These are phyloP conservation scores for Amanita pallidorosea DNA, from an alignment of 768 basidiomycete species.

Conservation along the genomic window DNA sequence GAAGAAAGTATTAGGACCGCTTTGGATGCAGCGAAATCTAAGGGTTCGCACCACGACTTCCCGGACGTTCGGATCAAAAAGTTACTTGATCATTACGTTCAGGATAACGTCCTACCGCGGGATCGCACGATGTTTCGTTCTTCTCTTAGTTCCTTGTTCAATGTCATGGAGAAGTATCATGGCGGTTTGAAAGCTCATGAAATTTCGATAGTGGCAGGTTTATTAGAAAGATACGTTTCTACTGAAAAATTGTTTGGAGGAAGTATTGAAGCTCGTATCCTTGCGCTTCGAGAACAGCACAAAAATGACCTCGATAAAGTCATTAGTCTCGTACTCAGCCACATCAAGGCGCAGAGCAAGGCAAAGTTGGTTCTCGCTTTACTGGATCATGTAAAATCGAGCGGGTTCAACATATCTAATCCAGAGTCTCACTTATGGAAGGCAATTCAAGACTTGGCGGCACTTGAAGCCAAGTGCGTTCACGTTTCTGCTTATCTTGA, in stretches of 20 bases:
- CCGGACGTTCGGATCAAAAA: slow-evolving; percentile 83
- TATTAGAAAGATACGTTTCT: slow-evolving; percentile 70
- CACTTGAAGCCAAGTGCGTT: slow-evolving; percentile 78
- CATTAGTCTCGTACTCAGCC: slow-evolving; percentile 79
- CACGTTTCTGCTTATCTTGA: not conserved
- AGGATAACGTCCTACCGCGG: slow-evolving; percentile 68
- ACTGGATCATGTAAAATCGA: slow-evolving; percentile 83
- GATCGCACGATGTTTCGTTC: slow-evolving; percentile 75
- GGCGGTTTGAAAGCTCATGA: slow-evolving; percentile 85
- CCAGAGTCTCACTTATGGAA: slow-evolving; percentile 64
- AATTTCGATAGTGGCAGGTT: slow-evolving; percentile 59
- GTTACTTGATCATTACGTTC: slow-evolving; percentile 73
- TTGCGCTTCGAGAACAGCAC: slow-evolving; percentile 83
- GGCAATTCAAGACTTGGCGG: slow-evolving; percentile 72
- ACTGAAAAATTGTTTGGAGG: slow-evolving; percentile 93
- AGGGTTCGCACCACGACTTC: slow-evolving; percentile 75
- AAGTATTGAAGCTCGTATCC: slow-evolving; percentile 85
- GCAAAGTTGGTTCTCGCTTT: slow-evolving; percentile 78
- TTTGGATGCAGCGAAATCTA: slow-evolving; percentile 67
- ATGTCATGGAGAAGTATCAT: slow-evolving; percentile 70
- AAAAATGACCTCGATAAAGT: slow-evolving; percentile 90
- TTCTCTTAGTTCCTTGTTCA: slow-evolving; percentile 59
- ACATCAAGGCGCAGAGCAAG: slow-evolving; percentile 93
- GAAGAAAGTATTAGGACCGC: slow-evolving; percentile 76
- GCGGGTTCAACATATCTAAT: slow-evolving; percentile 65